A percentile compares a stretch with the other conserved stretches of the same genome.
These are phyloP conservation scores for Trapa incisa DNA, from an alignment of 345 rosid genomes.

Conservation along the genomic window DNA sequence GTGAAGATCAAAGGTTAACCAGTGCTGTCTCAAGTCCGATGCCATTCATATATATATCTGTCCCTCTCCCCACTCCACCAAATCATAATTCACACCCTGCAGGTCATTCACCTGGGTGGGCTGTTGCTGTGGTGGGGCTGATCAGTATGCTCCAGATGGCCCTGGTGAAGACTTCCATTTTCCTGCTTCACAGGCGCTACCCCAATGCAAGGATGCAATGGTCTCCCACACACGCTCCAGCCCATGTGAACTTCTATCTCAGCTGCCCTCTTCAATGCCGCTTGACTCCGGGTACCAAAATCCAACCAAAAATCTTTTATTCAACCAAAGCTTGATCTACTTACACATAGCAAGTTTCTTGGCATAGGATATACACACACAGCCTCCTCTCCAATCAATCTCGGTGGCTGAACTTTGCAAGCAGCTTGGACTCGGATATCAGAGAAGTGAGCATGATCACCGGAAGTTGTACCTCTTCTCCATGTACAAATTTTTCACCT, in stretches of 20 bases:
- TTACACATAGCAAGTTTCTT: neutral
- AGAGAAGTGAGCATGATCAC: constrained; percentile 27
- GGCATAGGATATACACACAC: constrained; percentile 49
- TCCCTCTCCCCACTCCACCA: neutral
- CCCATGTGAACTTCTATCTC: constrained; percentile 61
- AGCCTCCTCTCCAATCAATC: constrained; percentile 58
- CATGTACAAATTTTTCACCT: too few species aligned
- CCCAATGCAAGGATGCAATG: constrained; percentile 45
- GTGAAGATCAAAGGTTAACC: constrained; percentile 73
- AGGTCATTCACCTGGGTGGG: constrained; percentile 66
- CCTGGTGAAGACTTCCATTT: constrained; percentile 35
- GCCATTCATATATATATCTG: constrained; percentile 2
- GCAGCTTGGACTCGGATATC: constrained; percentile 30
- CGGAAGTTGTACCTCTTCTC: neutral
- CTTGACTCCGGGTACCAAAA: constrained; percentile 44
- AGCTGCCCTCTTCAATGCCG: constrained; percentile 52
- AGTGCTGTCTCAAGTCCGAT: neutral
- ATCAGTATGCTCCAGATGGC: constrained; percentile 18
- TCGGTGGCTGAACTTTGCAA: constrained; percentile 52
- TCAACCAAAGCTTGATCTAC: neutral
- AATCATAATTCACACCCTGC: neutral
- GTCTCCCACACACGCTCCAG: constrained; percentile 54
- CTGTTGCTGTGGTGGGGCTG: constrained; percentile 73
- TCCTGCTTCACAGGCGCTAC: constrained; percentile 21
- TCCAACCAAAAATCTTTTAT: neutral